A percentile compares a stretch with the other conserved stretches of the same genome.
These are phyloP conservation scores for Wolfiporia cocos DNA, from an alignment of 1,284 basidiomycete species.

Conservation along the genomic window DNA sequence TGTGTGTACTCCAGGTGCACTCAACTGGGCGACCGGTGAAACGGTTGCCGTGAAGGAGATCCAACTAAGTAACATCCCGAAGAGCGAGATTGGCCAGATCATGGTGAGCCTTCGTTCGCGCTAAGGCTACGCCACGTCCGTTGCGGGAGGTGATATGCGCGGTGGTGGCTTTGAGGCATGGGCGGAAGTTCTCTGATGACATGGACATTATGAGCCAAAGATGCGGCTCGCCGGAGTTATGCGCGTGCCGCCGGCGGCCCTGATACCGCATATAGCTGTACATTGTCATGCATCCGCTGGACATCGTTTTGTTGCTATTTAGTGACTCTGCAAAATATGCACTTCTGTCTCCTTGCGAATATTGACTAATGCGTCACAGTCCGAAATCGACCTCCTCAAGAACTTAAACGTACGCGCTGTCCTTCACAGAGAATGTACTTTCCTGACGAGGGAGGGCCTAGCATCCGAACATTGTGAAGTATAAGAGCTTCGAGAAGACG, in stretches of 20 bases:
- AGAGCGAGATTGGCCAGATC: slow-evolving; percentile 90
- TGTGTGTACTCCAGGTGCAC: slow-evolving; percentile 51
- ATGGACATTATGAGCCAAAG: neutral
- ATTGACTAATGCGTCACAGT: slow-evolving; percentile 47
- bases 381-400: slow-evolving; percentile 96
- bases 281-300: no score
- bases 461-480: slow-evolving; percentile 97
- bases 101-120: slow-evolving; percentile 60
- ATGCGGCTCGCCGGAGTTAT: no score
- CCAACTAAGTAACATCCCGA: slow-evolving; percentile 88
- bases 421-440: neutral
- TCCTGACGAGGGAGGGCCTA: slow-evolving; percentile 21
- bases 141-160: no score
- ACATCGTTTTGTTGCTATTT: no score
- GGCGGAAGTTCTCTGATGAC: no score
- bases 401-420: slow-evolving; percentile 74
- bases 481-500: slow-evolving; percentile 96
- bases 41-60: slow-evolving; percentile 96
- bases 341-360: no score
- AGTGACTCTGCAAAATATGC: no score
- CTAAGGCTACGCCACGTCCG: slow-evolving; percentile 11
- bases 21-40: slow-evolving; percentile 96
- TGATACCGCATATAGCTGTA: no score
- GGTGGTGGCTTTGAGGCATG: no score
- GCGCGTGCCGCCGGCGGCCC: no score